These are phyloP conservation scores for Microcos paniculata DNA, from an alignment of 345 rosid genomes.

Conservation along the genomic window DNA sequence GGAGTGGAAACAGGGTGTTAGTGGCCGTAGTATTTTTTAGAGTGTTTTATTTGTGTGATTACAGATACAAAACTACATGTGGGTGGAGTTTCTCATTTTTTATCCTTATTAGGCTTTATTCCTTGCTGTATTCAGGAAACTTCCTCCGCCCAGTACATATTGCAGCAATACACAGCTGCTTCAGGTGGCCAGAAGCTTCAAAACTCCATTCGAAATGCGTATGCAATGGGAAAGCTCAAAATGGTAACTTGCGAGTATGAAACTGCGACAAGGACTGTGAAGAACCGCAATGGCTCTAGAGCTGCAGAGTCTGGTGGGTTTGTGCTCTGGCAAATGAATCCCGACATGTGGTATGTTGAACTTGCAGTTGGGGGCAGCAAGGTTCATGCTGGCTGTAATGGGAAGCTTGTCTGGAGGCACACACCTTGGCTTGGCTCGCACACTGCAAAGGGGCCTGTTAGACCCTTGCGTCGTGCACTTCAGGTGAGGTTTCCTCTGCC, in stretches of 20 bases:
- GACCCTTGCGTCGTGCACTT: slow-evolving; percentile 89
- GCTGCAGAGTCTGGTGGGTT: slow-evolving; percentile 76
- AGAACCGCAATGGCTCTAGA: slow-evolving; percentile 55
- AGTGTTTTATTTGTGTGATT: background rate
- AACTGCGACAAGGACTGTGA: slow-evolving; percentile 68
- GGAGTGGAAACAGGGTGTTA: background rate
- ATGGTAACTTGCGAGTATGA: slow-evolving; percentile 80
- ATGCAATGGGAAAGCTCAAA: slow-evolving; percentile 85
- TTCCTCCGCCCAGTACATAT: slow-evolving; percentile 86
- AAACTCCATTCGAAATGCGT: slow-evolving; percentile 70
- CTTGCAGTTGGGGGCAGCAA: slow-evolving; percentile 84
- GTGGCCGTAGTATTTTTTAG: background rate
- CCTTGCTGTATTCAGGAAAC: slow-evolving; percentile 51
- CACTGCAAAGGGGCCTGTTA: slow-evolving; percentile 84
- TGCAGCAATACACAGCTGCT: slow-evolving; percentile 90
- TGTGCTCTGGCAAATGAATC: slow-evolving; percentile 97
- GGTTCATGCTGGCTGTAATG: slow-evolving; percentile 91
- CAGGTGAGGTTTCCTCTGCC: slow-evolving; percentile 45
- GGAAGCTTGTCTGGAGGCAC: slow-evolving; percentile 90
- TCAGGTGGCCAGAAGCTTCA: slow-evolving; percentile 88
- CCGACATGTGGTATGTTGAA: slow-evolving; percentile 96
- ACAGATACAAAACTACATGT: slow-evolving; percentile 2
- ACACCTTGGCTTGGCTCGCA: slow-evolving; percentile 95
- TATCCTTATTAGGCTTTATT: slow-evolving; percentile 3
- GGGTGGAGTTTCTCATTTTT: slow-evolving; percentile 1